phyloP scores from a whole-genome alignment of 2,329 filamentous ascomycete species.

The Talaromyces albobiverticillius region DNA sequence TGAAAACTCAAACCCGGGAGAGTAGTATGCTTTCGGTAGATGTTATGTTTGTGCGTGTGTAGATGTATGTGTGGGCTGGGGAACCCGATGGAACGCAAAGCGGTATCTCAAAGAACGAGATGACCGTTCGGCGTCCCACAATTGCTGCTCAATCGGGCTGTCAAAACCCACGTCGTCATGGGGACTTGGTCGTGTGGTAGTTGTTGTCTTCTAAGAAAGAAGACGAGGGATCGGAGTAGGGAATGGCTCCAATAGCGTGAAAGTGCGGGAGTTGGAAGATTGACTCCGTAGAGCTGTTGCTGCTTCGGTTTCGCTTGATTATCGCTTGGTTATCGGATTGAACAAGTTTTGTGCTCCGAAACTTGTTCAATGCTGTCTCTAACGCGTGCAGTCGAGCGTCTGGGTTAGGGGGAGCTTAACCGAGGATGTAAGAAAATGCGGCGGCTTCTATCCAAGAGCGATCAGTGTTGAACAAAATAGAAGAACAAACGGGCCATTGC shows the following conservation, averaged over 20 bases:
- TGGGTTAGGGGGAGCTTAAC: not conserved
- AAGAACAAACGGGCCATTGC: not conserved
- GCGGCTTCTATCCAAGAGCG: not conserved
- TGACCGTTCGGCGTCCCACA: conserved; percentile 52
- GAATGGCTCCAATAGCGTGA: not conserved
- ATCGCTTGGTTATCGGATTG: not conserved
- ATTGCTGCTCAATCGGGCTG: conserved; percentile 38
- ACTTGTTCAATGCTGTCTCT: not conserved
- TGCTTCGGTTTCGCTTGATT: no score
- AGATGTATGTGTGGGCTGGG: conserved; percentile 32
- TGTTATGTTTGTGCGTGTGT: conserved; percentile 10
- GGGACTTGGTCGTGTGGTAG: not conserved
- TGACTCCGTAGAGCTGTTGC: not conserved
- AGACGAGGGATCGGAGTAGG: not conserved
- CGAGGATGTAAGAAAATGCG: not conserved
- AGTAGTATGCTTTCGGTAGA: not conserved
- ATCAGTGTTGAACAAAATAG: not conserved
- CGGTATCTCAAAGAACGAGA: conserved; percentile 48
- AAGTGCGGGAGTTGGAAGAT: not conserved
- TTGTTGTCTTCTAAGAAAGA: conserved; percentile 9
- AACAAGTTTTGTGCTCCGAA: not conserved
- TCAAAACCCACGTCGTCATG: conserved; percentile 18
- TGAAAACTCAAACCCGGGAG: not conserved
- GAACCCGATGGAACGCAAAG: conserved; percentile 53
- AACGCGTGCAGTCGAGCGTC: not conserved